These are phyloP conservation scores for Myxozyma vanderwaltii DNA, from an alignment of 805 yeast species.

Conservation along the genomic window DNA sequence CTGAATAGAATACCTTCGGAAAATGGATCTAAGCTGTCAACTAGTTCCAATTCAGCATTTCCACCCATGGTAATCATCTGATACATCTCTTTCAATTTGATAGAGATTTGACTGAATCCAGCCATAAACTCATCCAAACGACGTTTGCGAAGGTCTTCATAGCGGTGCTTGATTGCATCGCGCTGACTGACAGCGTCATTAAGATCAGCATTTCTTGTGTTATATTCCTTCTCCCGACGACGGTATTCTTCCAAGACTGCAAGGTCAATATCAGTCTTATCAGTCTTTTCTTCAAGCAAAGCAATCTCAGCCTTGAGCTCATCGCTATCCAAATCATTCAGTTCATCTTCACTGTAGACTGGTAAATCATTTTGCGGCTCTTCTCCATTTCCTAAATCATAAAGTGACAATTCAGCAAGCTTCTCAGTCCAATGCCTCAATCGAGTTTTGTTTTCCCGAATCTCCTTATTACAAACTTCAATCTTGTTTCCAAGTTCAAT, in stretches of 20 bases:
- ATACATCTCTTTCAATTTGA: slow-evolving; percentile 92
- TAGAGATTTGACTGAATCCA: slow-evolving; percentile 84
- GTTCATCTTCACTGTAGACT: slow-evolving; percentile 54
- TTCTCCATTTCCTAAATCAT: slow-evolving; percentile 51
- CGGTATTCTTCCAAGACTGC: slow-evolving; percentile 80
- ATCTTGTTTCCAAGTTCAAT: slow-evolving; percentile 65
- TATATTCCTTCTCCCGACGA: slow-evolving; percentile 62
- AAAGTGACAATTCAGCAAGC: slow-evolving; percentile 45
- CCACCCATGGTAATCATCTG: slow-evolving; percentile 99
- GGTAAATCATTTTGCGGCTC: slow-evolving; percentile 41
- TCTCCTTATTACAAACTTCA: slow-evolving; percentile 55
- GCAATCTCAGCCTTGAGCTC: slow-evolving; percentile 55
- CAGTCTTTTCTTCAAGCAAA: slow-evolving; percentile 57
- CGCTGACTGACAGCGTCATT: slow-evolving; percentile 67
- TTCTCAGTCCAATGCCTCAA: slow-evolving; percentile 44
- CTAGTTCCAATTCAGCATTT: slow-evolving; percentile 94
- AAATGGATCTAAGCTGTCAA: slow-evolving; percentile 95
- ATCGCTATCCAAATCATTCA: slow-evolving; percentile 52
- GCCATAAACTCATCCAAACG: slow-evolving; percentile 88
- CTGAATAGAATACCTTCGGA: slow-evolving; percentile 95
- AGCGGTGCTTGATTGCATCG: slow-evolving; percentile 60
- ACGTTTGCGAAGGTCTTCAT: slow-evolving; percentile 70
- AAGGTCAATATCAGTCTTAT: slow-evolving; percentile 63
- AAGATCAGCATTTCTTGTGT: slow-evolving; percentile 62
- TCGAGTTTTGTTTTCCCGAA: slow-evolving; percentile 47